A percentile compares a stretch with the other conserved stretches of the same genome.
Evolutionary conservation across 2,329 filamentous ascomycete species (phyloP).

Genomic region (Penicillium sp.): DNA sequence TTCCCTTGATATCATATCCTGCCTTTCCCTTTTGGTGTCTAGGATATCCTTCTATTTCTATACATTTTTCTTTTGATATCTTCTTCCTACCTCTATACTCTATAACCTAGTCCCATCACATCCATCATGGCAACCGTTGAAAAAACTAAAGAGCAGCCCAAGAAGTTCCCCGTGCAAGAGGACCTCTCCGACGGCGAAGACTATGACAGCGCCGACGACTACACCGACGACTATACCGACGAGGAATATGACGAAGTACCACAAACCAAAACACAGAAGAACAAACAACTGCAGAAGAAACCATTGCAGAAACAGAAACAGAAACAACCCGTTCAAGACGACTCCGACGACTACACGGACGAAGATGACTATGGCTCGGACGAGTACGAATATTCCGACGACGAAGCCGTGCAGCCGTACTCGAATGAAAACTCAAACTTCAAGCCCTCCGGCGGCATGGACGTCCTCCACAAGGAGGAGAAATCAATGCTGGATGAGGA

Average conservation of each 20-base stretch:
- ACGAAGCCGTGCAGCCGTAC: constrained; percentile 27
- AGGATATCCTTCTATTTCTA: neutral
- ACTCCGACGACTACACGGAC: constrained; percentile 31
- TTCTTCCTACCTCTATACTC: neutral
- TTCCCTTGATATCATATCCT: constrained; percentile 13
- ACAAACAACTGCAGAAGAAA: constrained; percentile 9
- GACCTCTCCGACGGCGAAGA: constrained; percentile 28
- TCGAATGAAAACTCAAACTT: constrained; percentile 24
- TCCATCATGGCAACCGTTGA: constrained; percentile 30
- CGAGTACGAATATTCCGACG: constrained; percentile 27
- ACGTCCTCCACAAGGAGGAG: constrained; percentile 30
- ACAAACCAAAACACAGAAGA: constrained; percentile 11
- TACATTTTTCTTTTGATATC: neutral
- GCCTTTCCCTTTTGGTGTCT: constrained; percentile 4
- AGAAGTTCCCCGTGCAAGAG: constrained; percentile 25
- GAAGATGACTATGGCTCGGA: constrained; percentile 33
- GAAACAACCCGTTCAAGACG: constrained; percentile 17
- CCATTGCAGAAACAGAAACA: constrained; percentile 17
- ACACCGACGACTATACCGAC: constrained; percentile 30
- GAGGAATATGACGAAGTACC: constrained; percentile 20
- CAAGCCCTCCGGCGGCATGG: constrained; percentile 26
- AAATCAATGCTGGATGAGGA: constrained; percentile 34
- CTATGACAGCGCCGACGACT: constrained; percentile 32
- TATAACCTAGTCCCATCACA: neutral
- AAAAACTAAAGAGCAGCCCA: constrained; percentile 28